Percentiles rank a stretch among this genome's conserved stretches.
Conservation (phyloP, 331 rosid genomes). For the Phaseolus coccineus region DNA sequence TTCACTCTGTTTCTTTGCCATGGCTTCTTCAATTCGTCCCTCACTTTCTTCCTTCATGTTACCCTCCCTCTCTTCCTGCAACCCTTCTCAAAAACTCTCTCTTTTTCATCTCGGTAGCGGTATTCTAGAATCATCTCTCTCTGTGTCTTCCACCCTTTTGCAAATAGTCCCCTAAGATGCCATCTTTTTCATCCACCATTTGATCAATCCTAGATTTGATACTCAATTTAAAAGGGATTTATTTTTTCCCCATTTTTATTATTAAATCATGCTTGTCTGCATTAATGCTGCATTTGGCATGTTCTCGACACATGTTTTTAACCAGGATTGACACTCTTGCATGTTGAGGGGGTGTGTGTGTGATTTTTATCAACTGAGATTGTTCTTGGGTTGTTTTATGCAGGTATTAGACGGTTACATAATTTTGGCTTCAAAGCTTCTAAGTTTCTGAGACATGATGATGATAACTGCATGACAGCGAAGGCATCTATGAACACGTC, state of each 20-base stretch:
- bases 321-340: conserved; percentile 21
- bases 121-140: neutral
- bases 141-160: conserved; percentile 28
- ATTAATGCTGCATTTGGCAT: conserved; percentile 19
- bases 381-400: conserved; percentile 46
- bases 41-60: conserved; percentile 65
- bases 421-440: conserved; percentile 63
- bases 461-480: conserved; percentile 51
- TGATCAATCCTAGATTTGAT: neutral
- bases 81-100: conserved; percentile 58
- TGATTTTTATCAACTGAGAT: conserved; percentile 31
- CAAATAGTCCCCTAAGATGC: conserved; percentile 11
- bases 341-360: conserved; percentile 4
- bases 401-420: conserved; percentile 64
- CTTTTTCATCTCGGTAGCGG: conserved; percentile 56
- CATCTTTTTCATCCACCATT: conserved; percentile 28
- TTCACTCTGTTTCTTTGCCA: conserved; percentile 20
- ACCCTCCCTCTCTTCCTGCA: conserved; percentile 54
- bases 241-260: neutral
- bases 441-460: conserved; percentile 64
- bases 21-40: conserved; percentile 73
- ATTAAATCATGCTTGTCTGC: neutral
- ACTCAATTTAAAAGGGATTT: conserved; percentile 10
- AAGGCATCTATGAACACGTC: conserved; percentile 61
- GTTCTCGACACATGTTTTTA: neutral